These are phyloP conservation scores for Daldinia concentrica DNA, from an alignment of 495 filamentous ascomycete species.

Conservation along the genomic window DNA sequence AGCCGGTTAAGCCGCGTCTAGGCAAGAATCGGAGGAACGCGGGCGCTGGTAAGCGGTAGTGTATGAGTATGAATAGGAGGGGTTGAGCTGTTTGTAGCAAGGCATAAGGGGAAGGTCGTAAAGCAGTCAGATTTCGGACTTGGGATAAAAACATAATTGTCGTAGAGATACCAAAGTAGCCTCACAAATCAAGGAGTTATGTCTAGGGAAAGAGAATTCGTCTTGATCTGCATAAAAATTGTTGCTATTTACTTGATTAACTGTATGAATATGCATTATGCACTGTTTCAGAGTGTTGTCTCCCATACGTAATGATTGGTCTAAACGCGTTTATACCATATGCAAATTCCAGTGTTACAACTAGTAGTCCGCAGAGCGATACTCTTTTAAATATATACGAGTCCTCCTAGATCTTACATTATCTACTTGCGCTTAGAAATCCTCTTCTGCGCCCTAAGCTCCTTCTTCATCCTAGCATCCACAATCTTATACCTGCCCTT, in stretches of 20 bases:
- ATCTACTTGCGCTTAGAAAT: constrained; percentile 55
- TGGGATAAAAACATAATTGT: constrained; percentile 4
- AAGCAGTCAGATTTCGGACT: not conserved
- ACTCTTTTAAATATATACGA: not conserved
- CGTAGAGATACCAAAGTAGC: constrained; percentile 26
- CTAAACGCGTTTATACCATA: not conserved
- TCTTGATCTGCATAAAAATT: not conserved
- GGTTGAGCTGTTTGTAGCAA: not conserved
- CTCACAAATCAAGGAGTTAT: constrained; percentile 7
- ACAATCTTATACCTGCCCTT: constrained; percentile 99
- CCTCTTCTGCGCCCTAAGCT: constrained; percentile 90
- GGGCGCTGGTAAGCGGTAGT: constrained; percentile 41
- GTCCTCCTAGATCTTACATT: not conserved
- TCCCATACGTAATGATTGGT: not conserved
- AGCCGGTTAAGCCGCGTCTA: constrained; percentile 25
- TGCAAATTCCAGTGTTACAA: not conserved
- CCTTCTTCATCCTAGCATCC: constrained; percentile 97
- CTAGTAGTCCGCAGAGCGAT: not conserved
- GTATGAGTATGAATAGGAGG: not conserved
- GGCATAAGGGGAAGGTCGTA: not conserved
- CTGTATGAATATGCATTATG: not conserved
- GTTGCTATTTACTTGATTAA: not conserved
- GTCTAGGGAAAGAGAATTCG: not conserved
- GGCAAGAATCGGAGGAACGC: constrained; percentile 57
- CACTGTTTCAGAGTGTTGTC: not conserved